Conservation (phyloP, 176 grass and related monocot genomes). For the Musa itinerans region DNA sequence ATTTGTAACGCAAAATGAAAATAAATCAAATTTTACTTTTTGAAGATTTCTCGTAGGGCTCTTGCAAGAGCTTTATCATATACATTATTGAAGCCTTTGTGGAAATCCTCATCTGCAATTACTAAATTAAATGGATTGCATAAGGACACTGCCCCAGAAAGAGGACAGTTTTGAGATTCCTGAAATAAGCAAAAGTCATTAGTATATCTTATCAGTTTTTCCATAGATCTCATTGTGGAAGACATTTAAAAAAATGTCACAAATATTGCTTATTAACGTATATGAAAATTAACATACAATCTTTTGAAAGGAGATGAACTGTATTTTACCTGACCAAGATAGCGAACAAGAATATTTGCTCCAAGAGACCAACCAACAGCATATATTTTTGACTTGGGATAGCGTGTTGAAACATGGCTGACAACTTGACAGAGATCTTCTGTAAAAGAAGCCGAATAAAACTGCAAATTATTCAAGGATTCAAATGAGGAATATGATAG, state of each 20-base stretch:
- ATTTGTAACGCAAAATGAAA: conserved; percentile 16
- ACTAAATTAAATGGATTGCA: conserved; percentile 96
- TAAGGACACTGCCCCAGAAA: conserved; percentile 87
- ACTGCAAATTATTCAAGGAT: conserved; percentile 38
- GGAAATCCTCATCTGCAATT: conserved; percentile 97
- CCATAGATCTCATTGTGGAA: neutral
- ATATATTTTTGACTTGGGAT: conserved; percentile 69
- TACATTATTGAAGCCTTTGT: conserved; percentile 89
- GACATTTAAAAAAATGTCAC: neutral
- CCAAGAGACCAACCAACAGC: conserved; percentile 88
- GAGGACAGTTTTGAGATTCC: conserved; percentile 63
- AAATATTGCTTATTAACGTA: neutral
- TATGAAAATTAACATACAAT: neutral
- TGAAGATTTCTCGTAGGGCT: conserved; percentile 52
- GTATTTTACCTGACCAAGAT: conserved; percentile 56
- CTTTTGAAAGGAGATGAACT: too few species aligned
- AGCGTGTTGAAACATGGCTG: conserved; percentile 41
- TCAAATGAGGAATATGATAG: conserved; percentile 13
- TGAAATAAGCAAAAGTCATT: conserved; percentile 26
- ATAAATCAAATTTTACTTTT: conserved; percentile 48
- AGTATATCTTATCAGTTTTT: neutral
- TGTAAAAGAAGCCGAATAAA: conserved; percentile 96
- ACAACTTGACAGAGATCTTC: conserved; percentile 72
- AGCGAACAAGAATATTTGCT: conserved; percentile 98
- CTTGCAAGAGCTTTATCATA: conserved; percentile 82